These are phyloP conservation scores for Plantago elongata DNA, from an alignment of 257 asterid species.

Conservation along the genomic window DNA sequence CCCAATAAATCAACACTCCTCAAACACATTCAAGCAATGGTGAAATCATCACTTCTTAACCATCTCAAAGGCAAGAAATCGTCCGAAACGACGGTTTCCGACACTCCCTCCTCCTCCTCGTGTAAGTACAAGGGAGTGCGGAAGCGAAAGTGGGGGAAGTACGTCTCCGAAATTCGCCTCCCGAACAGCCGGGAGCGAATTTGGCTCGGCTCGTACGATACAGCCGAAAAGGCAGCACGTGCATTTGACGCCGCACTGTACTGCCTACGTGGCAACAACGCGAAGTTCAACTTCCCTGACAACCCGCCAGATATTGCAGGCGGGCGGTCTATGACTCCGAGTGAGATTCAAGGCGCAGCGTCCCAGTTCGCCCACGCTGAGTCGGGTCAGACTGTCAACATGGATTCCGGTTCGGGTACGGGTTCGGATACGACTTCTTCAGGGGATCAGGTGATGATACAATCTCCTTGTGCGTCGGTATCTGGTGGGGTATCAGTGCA, in stretches of 20 bases:
- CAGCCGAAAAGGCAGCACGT: conserved; percentile 69
- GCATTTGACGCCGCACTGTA: conserved; percentile 68
- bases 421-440: conserved; percentile 26
- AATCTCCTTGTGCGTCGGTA: conserved; percentile 50
- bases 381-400: conserved; percentile 30
- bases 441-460: conserved; percentile 17
- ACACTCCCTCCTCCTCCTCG: conserved; percentile 11
- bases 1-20: background rate
- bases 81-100: background rate
- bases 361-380: conserved; percentile 48
- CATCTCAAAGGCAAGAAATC: conserved; percentile 2
- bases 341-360: conserved; percentile 65
- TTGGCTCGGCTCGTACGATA: conserved; percentile 70
- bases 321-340: conserved; percentile 51
- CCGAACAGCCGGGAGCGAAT: conserved; percentile 72
- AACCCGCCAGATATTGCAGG: conserved; percentile 35
- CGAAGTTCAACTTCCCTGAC: conserved; percentile 63
- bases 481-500: conserved; percentile 23
- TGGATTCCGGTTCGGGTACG: conserved; percentile 29
- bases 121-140: conserved; percentile 59
- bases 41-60: conserved; percentile 27
- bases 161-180: conserved; percentile 59
- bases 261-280: conserved; percentile 62
- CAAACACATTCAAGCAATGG: conserved; percentile 31
- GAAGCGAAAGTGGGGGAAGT: conserved; percentile 75